Evolutionary conservation across 2,329 filamentous ascomycete genomes (phyloP).

Genomic region (Aspergillus tubingensis): DNA sequence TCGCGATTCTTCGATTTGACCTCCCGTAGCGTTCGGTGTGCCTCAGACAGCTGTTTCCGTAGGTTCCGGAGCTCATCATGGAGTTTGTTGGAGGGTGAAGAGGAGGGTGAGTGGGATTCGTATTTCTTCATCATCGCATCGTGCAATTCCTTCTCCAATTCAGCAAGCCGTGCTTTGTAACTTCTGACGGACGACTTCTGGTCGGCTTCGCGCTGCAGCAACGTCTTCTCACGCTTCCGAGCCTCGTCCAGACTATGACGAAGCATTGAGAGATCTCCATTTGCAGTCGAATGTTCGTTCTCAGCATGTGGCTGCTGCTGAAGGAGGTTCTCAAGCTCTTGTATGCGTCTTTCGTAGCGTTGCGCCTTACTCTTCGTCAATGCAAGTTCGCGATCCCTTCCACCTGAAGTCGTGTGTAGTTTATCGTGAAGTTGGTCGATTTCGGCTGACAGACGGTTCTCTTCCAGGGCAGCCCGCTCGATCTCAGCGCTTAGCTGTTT

Average conservation of each 20-base stretch:
- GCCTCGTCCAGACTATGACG: slow-evolving; percentile 64
- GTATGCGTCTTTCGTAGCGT: slow-evolving; percentile 61
- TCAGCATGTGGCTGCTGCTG: slow-evolving; percentile 53
- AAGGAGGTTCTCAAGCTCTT: slow-evolving; percentile 54
- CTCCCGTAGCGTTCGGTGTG: slow-evolving; percentile 63
- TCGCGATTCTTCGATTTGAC: slow-evolving; percentile 53
- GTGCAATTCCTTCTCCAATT: slow-evolving; percentile 68
- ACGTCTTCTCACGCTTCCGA: slow-evolving; percentile 66
- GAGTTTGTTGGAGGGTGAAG: slow-evolving; percentile 48
- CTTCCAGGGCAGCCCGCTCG: slow-evolving; percentile 66
- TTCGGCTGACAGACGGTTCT: slow-evolving; percentile 59
- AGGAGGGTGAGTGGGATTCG: slow-evolving; percentile 55
- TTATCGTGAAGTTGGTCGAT: slow-evolving; percentile 56
- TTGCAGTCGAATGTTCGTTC: slow-evolving; percentile 35
- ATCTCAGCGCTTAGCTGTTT: slow-evolving; percentile 66
- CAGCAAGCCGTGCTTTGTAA: slow-evolving; percentile 65
- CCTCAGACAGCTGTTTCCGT: slow-evolving; percentile 61
- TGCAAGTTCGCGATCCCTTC: slow-evolving; percentile 51
- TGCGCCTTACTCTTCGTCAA: slow-evolving; percentile 63
- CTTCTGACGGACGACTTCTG: slow-evolving; percentile 64
- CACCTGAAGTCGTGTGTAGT: slow-evolving; percentile 43
- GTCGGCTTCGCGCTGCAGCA: slow-evolving; percentile 65
- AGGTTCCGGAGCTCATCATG: slow-evolving; percentile 60
- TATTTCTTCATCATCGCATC: slow-evolving; percentile 59
- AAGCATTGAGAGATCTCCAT: slow-evolving; percentile 59